Evolutionary conservation across 345 rosid genomes (phyloP).

Genomic region (Eucalyptus lansdowneana): DNA sequence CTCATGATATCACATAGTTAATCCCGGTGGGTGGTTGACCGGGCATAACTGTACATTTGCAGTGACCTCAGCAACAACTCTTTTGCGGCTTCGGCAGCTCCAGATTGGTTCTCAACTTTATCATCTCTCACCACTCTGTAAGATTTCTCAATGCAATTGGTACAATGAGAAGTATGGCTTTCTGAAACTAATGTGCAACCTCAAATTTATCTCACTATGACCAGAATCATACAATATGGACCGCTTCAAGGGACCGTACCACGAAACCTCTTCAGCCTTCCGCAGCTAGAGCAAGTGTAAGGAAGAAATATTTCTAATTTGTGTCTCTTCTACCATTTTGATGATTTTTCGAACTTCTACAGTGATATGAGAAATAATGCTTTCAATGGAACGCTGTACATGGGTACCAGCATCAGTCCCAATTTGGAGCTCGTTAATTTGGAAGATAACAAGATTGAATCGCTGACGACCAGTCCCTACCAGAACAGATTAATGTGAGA

Average conservation of each 20-base stretch:
- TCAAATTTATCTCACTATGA: neutral
- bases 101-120: slow-evolving; percentile 12
- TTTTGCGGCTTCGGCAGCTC: slow-evolving; percentile 13
- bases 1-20: neutral
- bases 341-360: neutral
- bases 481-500: slow-evolving; percentile 52
- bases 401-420: slow-evolving; percentile 1
- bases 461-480: neutral
- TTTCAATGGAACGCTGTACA: slow-evolving; percentile 15
- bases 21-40: neutral
- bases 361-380: slow-evolving; percentile 15
- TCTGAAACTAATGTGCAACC: neutral
- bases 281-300: slow-evolving; percentile 4
- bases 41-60: neutral
- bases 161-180: neutral
- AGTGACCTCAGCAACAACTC: slow-evolving; percentile 38
- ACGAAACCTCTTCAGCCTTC: neutral
- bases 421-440: slow-evolving; percentile 10
- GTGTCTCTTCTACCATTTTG: neutral
- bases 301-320: neutral
- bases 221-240: slow-evolving; percentile 3
- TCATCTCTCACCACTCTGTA: neutral
- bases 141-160: neutral
- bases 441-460: slow-evolving; percentile 9
- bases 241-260: neutral